Conservation (phyloP, 768 basidiomycete species). For the Holtermanniella nyarrowii region DNA sequence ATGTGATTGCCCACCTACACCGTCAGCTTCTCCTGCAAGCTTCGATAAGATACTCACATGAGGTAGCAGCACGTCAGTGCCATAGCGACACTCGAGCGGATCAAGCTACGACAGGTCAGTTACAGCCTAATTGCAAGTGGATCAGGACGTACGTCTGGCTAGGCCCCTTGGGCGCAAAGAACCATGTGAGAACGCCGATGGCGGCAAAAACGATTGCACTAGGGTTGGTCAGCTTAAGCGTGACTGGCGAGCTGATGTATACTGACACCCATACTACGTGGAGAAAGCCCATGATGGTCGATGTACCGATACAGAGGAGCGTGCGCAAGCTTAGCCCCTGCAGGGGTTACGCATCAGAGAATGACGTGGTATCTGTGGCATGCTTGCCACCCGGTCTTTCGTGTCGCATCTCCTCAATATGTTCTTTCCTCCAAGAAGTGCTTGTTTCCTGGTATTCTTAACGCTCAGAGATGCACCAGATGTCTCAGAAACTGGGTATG, state of each 20-base stretch:
- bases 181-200: constrained; percentile 55
- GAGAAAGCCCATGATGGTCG: constrained; percentile 43
- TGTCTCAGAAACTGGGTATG: no score
- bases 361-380: no score
- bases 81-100: constrained; percentile 70
- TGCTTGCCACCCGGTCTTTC: no score
- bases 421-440: no score
- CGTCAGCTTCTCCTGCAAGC: background rate
- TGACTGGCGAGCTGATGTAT: background rate
- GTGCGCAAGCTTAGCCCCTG: no score
- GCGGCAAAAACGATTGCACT: constrained; percentile 56
- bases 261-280: constrained; percentile 47
- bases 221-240: constrained; percentile 33
- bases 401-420: no score
- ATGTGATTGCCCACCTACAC: constrained; percentile 76
- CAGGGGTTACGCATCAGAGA: no score
- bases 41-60: constrained; percentile 45
- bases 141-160: constrained; percentile 66
- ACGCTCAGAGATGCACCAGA: no score
- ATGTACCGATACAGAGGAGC: no score
- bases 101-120: constrained; percentile 49
- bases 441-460: no score
- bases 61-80: constrained; percentile 76
- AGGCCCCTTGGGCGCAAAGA: constrained; percentile 72
- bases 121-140: background rate